Percentiles rank a stretch among this genome's conserved stretches.
Conservation (phyloP, 768 basidiomycete species). For the Mycena kentingensis region DNA sequence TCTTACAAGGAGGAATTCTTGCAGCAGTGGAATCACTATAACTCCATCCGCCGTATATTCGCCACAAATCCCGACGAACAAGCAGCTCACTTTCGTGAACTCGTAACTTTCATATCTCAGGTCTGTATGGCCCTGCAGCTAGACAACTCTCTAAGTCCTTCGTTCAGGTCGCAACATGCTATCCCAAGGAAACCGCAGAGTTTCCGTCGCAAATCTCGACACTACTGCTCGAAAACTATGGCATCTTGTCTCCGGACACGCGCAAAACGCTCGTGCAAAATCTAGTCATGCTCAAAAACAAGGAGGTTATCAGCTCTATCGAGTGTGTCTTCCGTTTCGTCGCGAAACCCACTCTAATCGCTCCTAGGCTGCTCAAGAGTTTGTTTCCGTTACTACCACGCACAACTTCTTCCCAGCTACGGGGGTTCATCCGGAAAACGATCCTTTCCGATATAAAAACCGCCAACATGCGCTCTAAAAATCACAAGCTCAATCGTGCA, state of each 20-base stretch:
- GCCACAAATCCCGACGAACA: conserved; percentile 82
- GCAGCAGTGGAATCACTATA: conserved; percentile 96
- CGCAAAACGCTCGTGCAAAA: conserved; percentile 87
- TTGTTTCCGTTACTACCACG: conserved; percentile 97
- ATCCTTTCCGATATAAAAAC: conserved; percentile 92
- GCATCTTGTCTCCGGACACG: conserved; percentile 74
- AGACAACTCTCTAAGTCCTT: not conserved
- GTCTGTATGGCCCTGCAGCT: conserved; percentile 35
- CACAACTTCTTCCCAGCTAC: conserved; percentile 82
- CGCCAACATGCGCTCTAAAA: conserved; percentile 85
- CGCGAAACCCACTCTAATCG: not conserved
- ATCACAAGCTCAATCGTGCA: conserved; percentile 94
- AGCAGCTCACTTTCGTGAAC: conserved; percentile 80
- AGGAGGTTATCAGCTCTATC: conserved; percentile 88
- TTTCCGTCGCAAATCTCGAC: conserved; percentile 81
- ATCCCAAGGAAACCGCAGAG: conserved; percentile 85
- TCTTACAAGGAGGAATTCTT: conserved; percentile 95
- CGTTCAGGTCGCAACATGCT: conserved; percentile 81
- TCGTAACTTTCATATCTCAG: conserved; percentile 91
- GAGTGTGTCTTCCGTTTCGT: conserved; percentile 59
- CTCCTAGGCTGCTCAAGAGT: conserved; percentile 74
- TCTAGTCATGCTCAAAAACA: conserved; percentile 90
- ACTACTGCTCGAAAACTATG: conserved; percentile 79
- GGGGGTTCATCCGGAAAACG: conserved; percentile 86
- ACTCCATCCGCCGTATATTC: conserved; percentile 84